Percentiles rank a stretch among this genome's conserved stretches.
Evolutionary conservation across 768 basidiomycete genomes (phyloP).

Genomic region (Podaxis carcinomalis): DNA sequence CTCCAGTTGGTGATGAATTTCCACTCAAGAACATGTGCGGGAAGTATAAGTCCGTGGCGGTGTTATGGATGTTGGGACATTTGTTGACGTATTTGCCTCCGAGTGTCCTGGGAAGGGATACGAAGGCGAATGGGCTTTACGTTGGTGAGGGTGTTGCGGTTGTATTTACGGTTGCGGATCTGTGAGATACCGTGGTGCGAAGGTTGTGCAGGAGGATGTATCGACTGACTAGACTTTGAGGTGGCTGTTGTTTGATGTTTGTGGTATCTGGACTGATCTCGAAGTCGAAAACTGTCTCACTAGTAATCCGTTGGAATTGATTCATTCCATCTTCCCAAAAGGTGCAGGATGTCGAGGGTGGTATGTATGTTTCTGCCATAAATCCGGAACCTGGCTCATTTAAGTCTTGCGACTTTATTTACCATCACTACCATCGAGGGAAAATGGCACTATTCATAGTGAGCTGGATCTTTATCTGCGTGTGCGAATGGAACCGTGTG

Average conservation of each 20-base stretch:
- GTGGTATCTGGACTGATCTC: background rate
- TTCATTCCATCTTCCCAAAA: too few species aligned
- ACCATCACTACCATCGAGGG: too few species aligned
- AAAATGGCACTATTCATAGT: too few species aligned
- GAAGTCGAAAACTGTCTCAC: too few species aligned
- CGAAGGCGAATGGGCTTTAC: background rate
- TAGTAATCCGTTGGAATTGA: too few species aligned
- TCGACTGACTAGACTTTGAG: background rate
- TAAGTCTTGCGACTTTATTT: too few species aligned
- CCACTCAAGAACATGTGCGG: conserved; percentile 19
- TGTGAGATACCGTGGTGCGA: background rate
- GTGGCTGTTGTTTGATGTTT: background rate
- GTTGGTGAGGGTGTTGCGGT: background rate
- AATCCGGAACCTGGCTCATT: too few species aligned
- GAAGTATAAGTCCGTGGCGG: conserved; percentile 14
- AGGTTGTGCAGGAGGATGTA: background rate
- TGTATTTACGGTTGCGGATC: background rate
- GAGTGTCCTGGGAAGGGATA: background rate
- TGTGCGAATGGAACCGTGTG: too few species aligned
- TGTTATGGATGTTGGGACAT: background rate
- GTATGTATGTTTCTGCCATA: too few species aligned
- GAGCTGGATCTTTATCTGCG: too few species aligned
- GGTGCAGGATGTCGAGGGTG: too few species aligned
- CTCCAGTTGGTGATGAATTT: conserved; percentile 22
- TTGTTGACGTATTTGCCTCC: background rate